These are phyloP conservation scores for Epichloe amarillans DNA, from an alignment of 2,329 filamentous ascomycete genomes.

Conservation along the genomic window DNA sequence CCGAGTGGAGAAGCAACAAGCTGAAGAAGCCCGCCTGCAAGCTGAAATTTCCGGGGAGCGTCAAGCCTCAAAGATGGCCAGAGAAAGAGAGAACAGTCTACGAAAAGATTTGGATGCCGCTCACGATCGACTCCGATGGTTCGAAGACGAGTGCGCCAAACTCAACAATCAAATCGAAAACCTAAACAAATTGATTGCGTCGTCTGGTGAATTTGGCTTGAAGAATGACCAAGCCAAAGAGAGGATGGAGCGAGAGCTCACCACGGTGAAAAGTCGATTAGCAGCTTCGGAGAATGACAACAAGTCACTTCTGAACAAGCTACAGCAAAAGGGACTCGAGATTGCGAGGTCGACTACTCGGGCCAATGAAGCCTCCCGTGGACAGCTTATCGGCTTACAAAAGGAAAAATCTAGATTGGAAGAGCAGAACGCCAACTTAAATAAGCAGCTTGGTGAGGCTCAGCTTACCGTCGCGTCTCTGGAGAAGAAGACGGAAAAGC, in stretches of 20 bases:
- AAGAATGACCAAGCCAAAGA: slow-evolving; percentile 92
- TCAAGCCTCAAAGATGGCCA: slow-evolving; percentile 61
- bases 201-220: slow-evolving; percentile 78
- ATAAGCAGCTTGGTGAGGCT: slow-evolving; percentile 73
- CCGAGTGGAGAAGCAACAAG: slow-evolving; percentile 68
- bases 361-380: slow-evolving; percentile 70
- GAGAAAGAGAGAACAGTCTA: slow-evolving; percentile 66
- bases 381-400: slow-evolving; percentile 62
- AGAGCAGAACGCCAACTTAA: slow-evolving; percentile 67
- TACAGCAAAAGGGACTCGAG: slow-evolving; percentile 94
- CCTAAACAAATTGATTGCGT: slow-evolving; percentile 73
- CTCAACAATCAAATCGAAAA: slow-evolving; percentile 72
- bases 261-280: slow-evolving; percentile 79
- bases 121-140: slow-evolving; percentile 60
- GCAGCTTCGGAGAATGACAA: slow-evolving; percentile 95
- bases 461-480: slow-evolving; percentile 72
- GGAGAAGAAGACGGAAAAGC: slow-evolving; percentile 90
- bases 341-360: slow-evolving; percentile 82
- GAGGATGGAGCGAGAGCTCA: slow-evolving; percentile 77
- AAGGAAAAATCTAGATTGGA: slow-evolving; percentile 73
- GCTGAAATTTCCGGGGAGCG: slow-evolving; percentile 72
- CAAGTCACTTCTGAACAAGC: slow-evolving; percentile 83
- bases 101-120: slow-evolving; percentile 71
- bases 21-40: slow-evolving; percentile 74
- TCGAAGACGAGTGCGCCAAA: slow-evolving; percentile 65